These are phyloP conservation scores for Mallotus japonicus DNA, from an alignment of 441 rosid genomes.

Conservation along the genomic window DNA sequence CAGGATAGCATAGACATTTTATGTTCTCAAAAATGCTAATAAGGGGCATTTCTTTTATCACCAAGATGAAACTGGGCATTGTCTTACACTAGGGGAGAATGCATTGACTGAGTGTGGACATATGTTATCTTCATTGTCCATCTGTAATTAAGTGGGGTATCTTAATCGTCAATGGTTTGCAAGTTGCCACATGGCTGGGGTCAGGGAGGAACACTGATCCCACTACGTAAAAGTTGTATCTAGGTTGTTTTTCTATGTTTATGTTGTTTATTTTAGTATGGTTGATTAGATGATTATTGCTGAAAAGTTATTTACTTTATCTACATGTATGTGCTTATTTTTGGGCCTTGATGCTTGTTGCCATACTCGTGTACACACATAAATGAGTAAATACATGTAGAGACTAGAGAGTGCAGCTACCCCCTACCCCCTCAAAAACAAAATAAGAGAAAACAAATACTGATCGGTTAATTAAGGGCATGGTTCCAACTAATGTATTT, in stretches of 20 bases:
- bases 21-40: neutral
- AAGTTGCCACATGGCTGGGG: neutral
- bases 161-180: neutral
- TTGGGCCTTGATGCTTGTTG: constrained; percentile 30
- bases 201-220: neutral
- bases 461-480: neutral
- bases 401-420: neutral
- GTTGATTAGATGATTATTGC: neutral
- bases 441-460: neutral
- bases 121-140: neutral
- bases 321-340: constrained; percentile 3
- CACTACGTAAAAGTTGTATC: neutral
- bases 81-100: neutral
- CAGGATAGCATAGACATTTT: neutral
- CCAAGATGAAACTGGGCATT: neutral
- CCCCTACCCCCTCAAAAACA: neutral
- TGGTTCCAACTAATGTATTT: constrained; percentile 16
- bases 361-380: neutral
- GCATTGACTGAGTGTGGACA: neutral
- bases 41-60: neutral
- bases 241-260: neutral
- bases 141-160: neutral
- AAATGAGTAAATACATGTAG: neutral
- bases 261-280: neutral
- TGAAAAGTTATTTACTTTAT: neutral